Evolutionary conservation across 352 stramenopile genomes (phyloP).

Genomic region (Phytophthora nicotianae): DNA sequence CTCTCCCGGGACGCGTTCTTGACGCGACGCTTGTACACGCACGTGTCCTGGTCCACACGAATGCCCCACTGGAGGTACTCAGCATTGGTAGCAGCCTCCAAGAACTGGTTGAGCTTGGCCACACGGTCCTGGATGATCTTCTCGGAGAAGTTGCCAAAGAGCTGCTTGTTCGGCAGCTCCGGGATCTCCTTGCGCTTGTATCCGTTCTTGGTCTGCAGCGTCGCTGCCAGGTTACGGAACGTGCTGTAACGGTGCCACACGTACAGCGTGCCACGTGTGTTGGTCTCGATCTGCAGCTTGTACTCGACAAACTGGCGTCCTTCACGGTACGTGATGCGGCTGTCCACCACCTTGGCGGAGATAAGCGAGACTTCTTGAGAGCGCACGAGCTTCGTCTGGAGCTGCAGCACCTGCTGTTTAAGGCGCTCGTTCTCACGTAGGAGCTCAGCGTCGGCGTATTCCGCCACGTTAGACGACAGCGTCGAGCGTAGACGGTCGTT

Average conservation of each 20-base stretch:
- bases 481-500: constrained; percentile 71
- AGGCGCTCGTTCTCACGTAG: constrained; percentile 73
- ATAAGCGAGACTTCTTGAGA: constrained; percentile 73
- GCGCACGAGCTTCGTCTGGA: constrained; percentile 73
- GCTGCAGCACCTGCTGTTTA: constrained; percentile 70
- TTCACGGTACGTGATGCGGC: constrained; percentile 69
- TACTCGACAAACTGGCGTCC: constrained; percentile 79
- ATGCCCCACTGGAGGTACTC: constrained; percentile 67
- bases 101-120: constrained; percentile 74
- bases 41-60: constrained; percentile 76
- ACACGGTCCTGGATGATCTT: constrained; percentile 81
- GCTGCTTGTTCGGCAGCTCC: constrained; percentile 74
- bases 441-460: constrained; percentile 71
- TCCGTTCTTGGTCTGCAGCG: constrained; percentile 76
- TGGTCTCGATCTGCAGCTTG: constrained; percentile 77
- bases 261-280: constrained; percentile 67
- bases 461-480: constrained; percentile 67
- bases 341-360: constrained; percentile 73
- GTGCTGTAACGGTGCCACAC: constrained; percentile 83
- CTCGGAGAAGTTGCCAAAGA: constrained; percentile 75
- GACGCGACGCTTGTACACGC: constrained; percentile 73
- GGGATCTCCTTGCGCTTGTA: constrained; percentile 80
- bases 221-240: constrained; percentile 76
- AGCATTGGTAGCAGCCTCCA: constrained; percentile 68
- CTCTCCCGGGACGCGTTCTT: constrained; percentile 59